These are phyloP conservation scores for Aspergillus campestris DNA, from an alignment of 495 filamentous ascomycete genomes.

Conservation along the genomic window DNA sequence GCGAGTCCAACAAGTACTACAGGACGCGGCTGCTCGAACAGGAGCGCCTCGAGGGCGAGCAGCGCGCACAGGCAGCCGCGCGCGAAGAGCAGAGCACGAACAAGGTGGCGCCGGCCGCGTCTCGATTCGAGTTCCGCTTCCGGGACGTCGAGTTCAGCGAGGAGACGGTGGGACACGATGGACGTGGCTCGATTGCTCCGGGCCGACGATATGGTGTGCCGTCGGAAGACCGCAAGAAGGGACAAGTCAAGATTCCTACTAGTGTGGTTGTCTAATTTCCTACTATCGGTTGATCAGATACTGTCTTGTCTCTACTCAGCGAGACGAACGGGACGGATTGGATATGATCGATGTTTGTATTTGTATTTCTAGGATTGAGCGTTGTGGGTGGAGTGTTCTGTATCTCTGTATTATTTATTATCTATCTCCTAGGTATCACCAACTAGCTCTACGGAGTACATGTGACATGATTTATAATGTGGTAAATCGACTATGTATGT, in stretches of 20 bases:
- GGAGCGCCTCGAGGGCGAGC: constrained; percentile 30
- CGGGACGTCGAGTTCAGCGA: constrained; percentile 49
- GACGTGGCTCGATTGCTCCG: constrained; percentile 45
- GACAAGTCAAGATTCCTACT: constrained; percentile 63
- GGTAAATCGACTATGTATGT: too few relatives aligned
- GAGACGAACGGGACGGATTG: too few relatives aligned
- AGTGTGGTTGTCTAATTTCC: constrained; percentile 39
- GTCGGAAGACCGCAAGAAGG: constrained; percentile 62
- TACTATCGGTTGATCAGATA: not conserved
- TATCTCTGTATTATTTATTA: too few relatives aligned
- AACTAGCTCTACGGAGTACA: too few relatives aligned
- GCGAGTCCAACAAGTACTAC: constrained; percentile 31
- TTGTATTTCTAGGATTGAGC: too few relatives aligned
- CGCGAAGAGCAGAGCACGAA: constrained; percentile 29
- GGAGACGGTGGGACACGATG: constrained; percentile 52
- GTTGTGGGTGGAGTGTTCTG: too few relatives aligned
- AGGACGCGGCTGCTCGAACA: constrained; percentile 35
- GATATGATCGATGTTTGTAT: too few relatives aligned
- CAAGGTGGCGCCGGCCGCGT: constrained; percentile 39
- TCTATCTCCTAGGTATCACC: too few relatives aligned
- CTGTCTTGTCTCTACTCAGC: not conserved
- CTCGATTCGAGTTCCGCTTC: constrained; percentile 77
- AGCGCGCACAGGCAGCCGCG: constrained; percentile 32
- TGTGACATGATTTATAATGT: too few relatives aligned
- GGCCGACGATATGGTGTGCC: constrained; percentile 65